A percentile compares a stretch with the other conserved stretches of the same genome.
Evolutionary conservation across 2,329 filamentous ascomycete species (phyloP).

Genomic region (Colletotrichum camelliae): DNA sequence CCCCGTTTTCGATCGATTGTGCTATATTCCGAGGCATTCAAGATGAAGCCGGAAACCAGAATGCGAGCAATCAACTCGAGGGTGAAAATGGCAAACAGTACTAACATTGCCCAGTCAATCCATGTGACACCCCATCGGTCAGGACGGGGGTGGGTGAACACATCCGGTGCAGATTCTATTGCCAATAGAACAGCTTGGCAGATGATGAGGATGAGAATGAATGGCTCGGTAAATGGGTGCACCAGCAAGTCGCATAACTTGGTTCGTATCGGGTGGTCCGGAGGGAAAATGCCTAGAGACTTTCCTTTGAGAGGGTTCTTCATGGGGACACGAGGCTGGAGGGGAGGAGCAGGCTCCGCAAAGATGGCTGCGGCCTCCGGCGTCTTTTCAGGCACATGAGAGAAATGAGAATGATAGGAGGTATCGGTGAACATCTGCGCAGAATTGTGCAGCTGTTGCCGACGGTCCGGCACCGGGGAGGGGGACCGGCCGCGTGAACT

Average conservation of each 20-base stretch:
- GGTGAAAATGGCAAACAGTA: slow-evolving; percentile 88
- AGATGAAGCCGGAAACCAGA: slow-evolving; percentile 90
- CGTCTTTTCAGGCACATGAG: slow-evolving; percentile 53
- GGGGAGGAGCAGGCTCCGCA: slow-evolving; percentile 33
- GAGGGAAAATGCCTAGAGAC: slow-evolving; percentile 82
- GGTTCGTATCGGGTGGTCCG: slow-evolving; percentile 76
- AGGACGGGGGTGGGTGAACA: slow-evolving; percentile 68
- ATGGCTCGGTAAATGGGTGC: slow-evolving; percentile 83
- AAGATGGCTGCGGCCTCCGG: slow-evolving; percentile 35
- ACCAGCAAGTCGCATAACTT: slow-evolving; percentile 84
- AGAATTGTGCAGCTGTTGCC: slow-evolving; percentile 43
- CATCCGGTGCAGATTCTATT: slow-evolving; percentile 77
- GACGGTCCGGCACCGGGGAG: slow-evolving; percentile 59
- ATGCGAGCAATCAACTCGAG: slow-evolving; percentile 82
- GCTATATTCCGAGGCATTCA: slow-evolving; percentile 92
- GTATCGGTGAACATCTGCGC: slow-evolving; percentile 47
- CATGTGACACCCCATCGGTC: slow-evolving; percentile 68
- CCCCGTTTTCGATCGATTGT: slow-evolving; percentile 83
- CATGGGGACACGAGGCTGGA: slow-evolving; percentile 39
- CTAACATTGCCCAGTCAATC: slow-evolving; percentile 83
- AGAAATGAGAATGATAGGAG: slow-evolving; percentile 56
- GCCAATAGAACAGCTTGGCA: slow-evolving; percentile 88
- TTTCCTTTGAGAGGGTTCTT: slow-evolving; percentile 86
- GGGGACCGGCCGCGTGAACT: slow-evolving; percentile 66
- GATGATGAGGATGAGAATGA: slow-evolving; percentile 86